Evolutionary conservation across 2,329 filamentous ascomycete genomes (phyloP).

Genomic region (Aspergillus ochraceus): DNA sequence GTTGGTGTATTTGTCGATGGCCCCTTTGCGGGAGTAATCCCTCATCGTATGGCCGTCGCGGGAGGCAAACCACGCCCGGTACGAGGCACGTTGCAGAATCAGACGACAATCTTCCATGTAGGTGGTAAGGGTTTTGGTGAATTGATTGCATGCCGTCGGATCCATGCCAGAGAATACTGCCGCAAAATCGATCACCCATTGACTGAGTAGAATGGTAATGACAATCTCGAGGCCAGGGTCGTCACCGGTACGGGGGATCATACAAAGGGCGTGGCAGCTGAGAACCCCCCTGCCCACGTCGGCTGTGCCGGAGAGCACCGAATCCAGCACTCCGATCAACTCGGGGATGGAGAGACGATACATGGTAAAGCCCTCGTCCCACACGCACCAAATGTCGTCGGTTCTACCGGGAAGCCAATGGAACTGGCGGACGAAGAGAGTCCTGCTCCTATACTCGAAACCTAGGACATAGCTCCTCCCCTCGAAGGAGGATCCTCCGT

Average conservation of each 20-base stretch:
- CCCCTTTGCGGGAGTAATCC: conserved; percentile 11
- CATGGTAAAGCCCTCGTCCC: conserved; percentile 26
- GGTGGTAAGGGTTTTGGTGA: conserved; percentile 11
- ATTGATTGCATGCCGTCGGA: conserved; percentile 1
- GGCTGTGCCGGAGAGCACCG: conserved; percentile 18
- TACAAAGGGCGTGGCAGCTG: conserved; percentile 20
- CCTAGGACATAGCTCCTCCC: conserved; percentile 29
- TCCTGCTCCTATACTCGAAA: conserved; percentile 23
- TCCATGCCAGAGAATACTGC: conserved; percentile 21
- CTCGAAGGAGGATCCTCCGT: conserved; percentile 14
- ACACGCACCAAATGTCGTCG: conserved; percentile 26
- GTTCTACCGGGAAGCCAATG: conserved; percentile 23
- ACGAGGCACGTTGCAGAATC: conserved; percentile 27
- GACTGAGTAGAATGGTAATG: conserved; percentile 29
- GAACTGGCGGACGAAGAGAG: conserved; percentile 28
- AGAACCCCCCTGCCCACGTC: conserved; percentile 26
- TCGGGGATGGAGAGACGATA: conserved; percentile 24
- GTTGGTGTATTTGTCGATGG: conserved; percentile 19
- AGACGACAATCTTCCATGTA: conserved; percentile 27
- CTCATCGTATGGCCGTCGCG: conserved; percentile 17
- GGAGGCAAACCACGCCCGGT: conserved; percentile 29
- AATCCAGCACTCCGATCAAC: conserved; percentile 21
- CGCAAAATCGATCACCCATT: conserved; percentile 31
- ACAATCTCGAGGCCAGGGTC: conserved; percentile 35
- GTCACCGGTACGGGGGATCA: conserved; percentile 17